Percentiles rank a stretch among this genome's conserved stretches.
phyloP scores from a whole-genome alignment of 176 grass and related monocot species.

The Pontederia crassipes region DNA sequence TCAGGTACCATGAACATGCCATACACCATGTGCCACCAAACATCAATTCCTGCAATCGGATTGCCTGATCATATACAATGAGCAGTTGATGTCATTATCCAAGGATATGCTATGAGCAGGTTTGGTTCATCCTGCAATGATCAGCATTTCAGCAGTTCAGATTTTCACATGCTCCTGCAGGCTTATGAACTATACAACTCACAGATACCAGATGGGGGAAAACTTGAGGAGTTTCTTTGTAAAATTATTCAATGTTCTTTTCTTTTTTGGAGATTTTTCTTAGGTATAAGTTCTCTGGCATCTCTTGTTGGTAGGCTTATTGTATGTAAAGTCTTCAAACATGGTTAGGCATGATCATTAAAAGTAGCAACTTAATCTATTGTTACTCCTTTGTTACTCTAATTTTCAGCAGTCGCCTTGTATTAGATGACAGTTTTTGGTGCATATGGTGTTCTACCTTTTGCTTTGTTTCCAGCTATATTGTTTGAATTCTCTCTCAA shows the following conservation, averaged over 20 bases:
- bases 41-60: slow-evolving; percentile 49
- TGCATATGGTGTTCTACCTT: too few relatives aligned
- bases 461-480: too few relatives aligned
- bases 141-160: slow-evolving; percentile 41
- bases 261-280: neutral
- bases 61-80: slow-evolving; percentile 38
- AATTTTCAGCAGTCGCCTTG: too few relatives aligned
- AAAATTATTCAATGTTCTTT: neutral
- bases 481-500: too few relatives aligned
- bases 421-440: too few relatives aligned
- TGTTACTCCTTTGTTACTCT: too few relatives aligned
- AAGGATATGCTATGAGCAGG: slow-evolving; percentile 62
- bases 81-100: slow-evolving; percentile 14
- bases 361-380: too few relatives aligned
- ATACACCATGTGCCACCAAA: slow-evolving; percentile 37
- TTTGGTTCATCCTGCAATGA: slow-evolving; percentile 52
- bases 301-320: neutral
- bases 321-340: too few relatives aligned
- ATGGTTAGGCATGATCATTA: too few relatives aligned
- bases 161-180: neutral
- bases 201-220: neutral
- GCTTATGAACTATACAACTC: neutral
- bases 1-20: slow-evolving; percentile 35
- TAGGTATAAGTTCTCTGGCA: neutral
- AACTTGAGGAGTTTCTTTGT: neutral